Conservation (phyloP, 116 monocot species). For the Zostera marina region DNA sequence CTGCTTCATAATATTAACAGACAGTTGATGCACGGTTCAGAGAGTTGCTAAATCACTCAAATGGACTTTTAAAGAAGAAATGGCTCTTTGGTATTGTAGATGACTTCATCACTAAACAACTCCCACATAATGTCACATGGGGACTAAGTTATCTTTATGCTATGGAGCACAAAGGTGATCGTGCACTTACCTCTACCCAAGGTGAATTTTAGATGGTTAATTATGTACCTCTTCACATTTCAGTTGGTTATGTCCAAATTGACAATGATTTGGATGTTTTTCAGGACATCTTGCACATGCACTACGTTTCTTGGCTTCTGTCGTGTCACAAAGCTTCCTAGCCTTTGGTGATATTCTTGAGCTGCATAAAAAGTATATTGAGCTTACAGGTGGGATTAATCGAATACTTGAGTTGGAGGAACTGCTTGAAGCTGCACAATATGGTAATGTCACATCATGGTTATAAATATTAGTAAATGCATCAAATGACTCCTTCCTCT, state of each 20-base stretch:
- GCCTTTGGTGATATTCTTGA: constrained; percentile 99
- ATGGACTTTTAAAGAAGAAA: constrained; percentile 50
- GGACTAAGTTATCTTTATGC: constrained; percentile 90
- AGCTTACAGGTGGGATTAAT: constrained; percentile 90
- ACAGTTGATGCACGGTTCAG: constrained; percentile 70
- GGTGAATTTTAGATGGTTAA: constrained; percentile 16
- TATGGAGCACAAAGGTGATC: constrained; percentile 87
- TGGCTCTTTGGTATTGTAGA: constrained; percentile 85
- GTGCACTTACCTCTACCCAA: constrained; percentile 72
- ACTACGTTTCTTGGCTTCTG: constrained; percentile 83
- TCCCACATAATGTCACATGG: constrained; percentile 99
- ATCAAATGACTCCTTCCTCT: no score
- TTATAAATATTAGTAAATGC: no score
- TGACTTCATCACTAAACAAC: constrained; percentile 94
- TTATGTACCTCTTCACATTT: not conserved
- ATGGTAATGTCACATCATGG: constrained; percentile 20
- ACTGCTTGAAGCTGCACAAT: constrained; percentile 70
- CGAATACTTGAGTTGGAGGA: constrained; percentile 94
- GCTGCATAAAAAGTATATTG: constrained; percentile 71
- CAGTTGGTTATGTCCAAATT: not conserved
- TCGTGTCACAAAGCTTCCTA: constrained; percentile 96
- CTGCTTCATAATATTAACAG: constrained; percentile 20
- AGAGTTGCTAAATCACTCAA: constrained; percentile 68
- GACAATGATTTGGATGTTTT: constrained; percentile 8
- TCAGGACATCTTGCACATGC: constrained; percentile 93